Base-by-base conservation (phyloP, 23 red algal genomes). In the Gracilaria gracilis region DNA sequence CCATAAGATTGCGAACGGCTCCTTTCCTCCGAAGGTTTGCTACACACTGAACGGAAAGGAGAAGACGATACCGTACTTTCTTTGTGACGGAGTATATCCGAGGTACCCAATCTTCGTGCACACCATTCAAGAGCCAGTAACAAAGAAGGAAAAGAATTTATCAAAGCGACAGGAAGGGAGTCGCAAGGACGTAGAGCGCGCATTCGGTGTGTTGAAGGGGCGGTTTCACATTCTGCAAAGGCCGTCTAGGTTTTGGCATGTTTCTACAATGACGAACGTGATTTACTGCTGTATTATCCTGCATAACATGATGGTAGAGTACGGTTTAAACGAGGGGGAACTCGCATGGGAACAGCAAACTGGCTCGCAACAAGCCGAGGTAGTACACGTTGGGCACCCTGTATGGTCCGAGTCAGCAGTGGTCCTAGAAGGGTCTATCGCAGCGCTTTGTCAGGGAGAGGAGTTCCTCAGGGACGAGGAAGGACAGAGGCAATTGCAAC, bases 31-130 rank as follows among this genome's bases (percentile, higher is more conserved):
- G 27, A 16, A 16, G 33, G 8, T 24, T 32, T 36, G 29, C 50
- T 61, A 83, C 53, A 1, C 27, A 17, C 13, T 83, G 9, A 61
- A 29, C 24, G 40, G 51, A 24, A 46, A 61, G 27, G 4, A 61
- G 19, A 17, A 50, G 19, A 31, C 28, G 2, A 38, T 58, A 25
- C 79, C 29, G 0, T 83, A 83, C 42, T 83, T 36, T 0, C 25
- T 83, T 14, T 27, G 24, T 38, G 53, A 83, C 79, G 79, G 50
- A 19, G 2, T 83, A 19, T 83, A 59, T 62, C 79, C 79, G 25
- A 28, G 53, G 11, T 83, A 44, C 37, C 79, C 50, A 15, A 34
- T 58, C 13, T 83, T 83, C 20, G 54, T 59, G 9, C 47, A 42
- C 14, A 83, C 28, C 19, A 31, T 62, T 36, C 25, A 21, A 32